Conservation (phyloP, 2,329 filamentous ascomycete species). For the Ramularia collo-cygni region DNA sequence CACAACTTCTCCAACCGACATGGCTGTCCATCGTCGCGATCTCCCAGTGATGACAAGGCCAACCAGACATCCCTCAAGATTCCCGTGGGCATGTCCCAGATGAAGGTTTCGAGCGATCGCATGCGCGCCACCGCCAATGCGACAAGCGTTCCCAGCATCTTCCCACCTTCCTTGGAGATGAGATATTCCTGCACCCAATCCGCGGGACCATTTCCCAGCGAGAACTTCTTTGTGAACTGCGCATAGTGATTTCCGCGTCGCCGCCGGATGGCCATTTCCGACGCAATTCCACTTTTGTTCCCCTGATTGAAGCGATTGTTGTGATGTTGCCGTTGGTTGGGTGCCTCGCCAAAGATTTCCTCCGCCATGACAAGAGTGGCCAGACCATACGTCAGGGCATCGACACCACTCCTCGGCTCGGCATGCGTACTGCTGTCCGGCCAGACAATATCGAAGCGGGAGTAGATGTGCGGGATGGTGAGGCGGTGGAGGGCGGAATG, state of each 20-base stretch:
- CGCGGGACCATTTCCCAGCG: conserved; percentile 70
- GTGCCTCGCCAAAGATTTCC: conserved; percentile 50
- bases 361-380: conserved; percentile 71
- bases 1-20: conserved; percentile 68
- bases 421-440: conserved; percentile 61
- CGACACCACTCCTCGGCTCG: conserved; percentile 65
- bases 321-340: conserved; percentile 34
- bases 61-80: conserved; percentile 76
- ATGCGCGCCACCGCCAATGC: conserved; percentile 74
- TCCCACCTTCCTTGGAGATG: conserved; percentile 74
- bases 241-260: conserved; percentile 68
- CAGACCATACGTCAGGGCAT: conserved; percentile 75
- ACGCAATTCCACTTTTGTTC: conserved; percentile 18
- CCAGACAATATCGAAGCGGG: conserved; percentile 83
- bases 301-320: conserved; percentile 19
- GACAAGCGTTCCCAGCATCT: conserved; percentile 80
- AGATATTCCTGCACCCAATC: conserved; percentile 78
- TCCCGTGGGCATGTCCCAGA: conserved; percentile 86
- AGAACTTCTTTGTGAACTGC: conserved; percentile 73
- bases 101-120: conserved; percentile 72
- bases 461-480: conserved; percentile 72
- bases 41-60: conserved; percentile 63
- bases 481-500: conserved; percentile 71
- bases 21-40: conserved; percentile 51
- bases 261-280: conserved; percentile 29